A percentile compares a stretch with the other conserved stretches of the same genome.
phyloP scores from a whole-genome alignment of 148 eudicot genomes.

The Fagopyrum esculentum region DNA sequence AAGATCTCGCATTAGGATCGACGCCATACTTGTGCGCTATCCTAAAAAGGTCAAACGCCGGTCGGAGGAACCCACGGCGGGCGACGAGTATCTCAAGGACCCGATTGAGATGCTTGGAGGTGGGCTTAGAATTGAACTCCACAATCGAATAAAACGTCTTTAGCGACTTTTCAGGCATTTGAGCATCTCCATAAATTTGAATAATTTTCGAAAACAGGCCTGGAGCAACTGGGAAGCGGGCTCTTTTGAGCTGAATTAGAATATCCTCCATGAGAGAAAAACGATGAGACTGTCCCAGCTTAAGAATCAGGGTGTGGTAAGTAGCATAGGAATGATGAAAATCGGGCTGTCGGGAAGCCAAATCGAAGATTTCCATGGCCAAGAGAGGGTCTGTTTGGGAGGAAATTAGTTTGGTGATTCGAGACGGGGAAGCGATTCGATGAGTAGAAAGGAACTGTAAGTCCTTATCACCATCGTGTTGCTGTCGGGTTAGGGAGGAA shows the following conservation, averaged over 20 bases:
- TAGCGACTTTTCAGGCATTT: constrained; percentile 64
- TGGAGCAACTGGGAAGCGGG: constrained; percentile 37
- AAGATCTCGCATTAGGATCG: constrained; percentile 44
- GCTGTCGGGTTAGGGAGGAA: neutral
- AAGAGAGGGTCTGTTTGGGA: constrained; percentile 76
- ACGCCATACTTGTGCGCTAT: constrained; percentile 44
- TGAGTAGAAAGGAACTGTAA: constrained; percentile 20
- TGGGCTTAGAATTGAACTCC: constrained; percentile 49
- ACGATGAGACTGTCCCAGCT: constrained; percentile 53
- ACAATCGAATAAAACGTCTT: constrained; percentile 49
- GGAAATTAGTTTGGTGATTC: constrained; percentile 55
- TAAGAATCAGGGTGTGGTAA: constrained; percentile 54
- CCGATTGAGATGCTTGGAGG: constrained; percentile 52
- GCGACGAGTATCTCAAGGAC: constrained; percentile 47
- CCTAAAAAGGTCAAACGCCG: constrained; percentile 70
- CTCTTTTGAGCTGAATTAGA: constrained; percentile 32
- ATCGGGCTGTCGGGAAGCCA: constrained; percentile 62
- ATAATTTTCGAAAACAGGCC: constrained; percentile 59
- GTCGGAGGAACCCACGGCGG: constrained; percentile 35
- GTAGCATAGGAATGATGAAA: constrained; percentile 57
- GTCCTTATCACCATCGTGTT: neutral
- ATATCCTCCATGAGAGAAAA: constrained; percentile 59
- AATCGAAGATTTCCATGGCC: constrained; percentile 80
- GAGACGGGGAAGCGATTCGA: constrained; percentile 47
- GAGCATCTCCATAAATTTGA: constrained; percentile 64